Conservation (phyloP, 2,329 filamentous ascomycete genomes). For the Diaporthe amygdali region DNA sequence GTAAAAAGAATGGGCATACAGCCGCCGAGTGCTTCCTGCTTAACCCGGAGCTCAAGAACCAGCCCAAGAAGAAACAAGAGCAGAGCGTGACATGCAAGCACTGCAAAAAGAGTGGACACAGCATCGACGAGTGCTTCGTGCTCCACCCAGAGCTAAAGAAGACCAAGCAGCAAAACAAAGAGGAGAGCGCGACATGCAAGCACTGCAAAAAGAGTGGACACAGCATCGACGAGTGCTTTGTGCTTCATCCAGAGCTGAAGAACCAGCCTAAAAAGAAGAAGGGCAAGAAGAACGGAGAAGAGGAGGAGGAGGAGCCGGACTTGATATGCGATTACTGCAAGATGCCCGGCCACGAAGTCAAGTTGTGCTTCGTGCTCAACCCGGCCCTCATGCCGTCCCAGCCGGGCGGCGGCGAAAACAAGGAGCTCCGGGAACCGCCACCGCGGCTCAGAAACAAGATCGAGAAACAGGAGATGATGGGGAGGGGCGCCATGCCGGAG, state of each 20-base stretch:
- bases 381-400: neutral
- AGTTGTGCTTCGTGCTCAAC: neutral
- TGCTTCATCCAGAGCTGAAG: neutral
- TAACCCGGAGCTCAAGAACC: neutral
- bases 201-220: neutral
- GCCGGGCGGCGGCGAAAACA: too few species aligned
- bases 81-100: neutral
- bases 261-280: neutral
- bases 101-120: neutral
- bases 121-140: neutral
- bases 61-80: neutral
- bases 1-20: neutral
- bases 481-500: neutral
- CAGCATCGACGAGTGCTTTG: neutral
- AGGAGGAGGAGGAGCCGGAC: neutral
- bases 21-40: neutral
- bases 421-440: neutral
- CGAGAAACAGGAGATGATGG: neutral
- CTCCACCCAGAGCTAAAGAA: neutral
- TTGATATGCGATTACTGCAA: neutral
- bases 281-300: neutral
- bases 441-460: neutral
- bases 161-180: neutral
- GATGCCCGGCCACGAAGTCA: neutral
- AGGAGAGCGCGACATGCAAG: neutral